These are phyloP conservation scores for Cystobasidium ongulense DNA, from an alignment of 768 basidiomycete genomes.

Conservation along the genomic window DNA sequence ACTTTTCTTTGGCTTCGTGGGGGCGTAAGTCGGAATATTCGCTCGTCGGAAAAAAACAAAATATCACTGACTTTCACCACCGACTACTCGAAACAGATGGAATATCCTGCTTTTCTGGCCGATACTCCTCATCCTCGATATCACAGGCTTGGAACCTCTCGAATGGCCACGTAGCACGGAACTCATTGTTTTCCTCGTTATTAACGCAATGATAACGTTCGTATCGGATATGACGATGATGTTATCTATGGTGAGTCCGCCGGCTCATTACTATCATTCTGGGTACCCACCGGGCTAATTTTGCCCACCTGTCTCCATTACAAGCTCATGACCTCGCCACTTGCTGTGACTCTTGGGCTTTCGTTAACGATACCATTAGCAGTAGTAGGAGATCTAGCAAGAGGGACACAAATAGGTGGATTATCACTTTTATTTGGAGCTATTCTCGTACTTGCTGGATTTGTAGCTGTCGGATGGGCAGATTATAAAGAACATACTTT, in stretches of 20 bases:
- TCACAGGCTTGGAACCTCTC: constrained; percentile 63
- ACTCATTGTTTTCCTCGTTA: constrained; percentile 51
- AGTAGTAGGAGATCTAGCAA: constrained; percentile 24
- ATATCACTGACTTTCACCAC: no score
- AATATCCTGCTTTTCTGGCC: constrained; percentile 71
- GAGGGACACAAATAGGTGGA: constrained; percentile 25
- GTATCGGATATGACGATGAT: neutral
- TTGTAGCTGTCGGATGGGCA: constrained; percentile 22
- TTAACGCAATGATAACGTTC: constrained; percentile 52
- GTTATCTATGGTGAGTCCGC: neutral
- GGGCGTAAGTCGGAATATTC: constrained; percentile 42
- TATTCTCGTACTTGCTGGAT: constrained; percentile 18
- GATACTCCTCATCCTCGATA: constrained; percentile 65
- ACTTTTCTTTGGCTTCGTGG: constrained; percentile 88
- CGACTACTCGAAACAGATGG: constrained; percentile 50
- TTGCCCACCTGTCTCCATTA: constrained; percentile 50
- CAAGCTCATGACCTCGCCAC: constrained; percentile 83
- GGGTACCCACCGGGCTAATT: neutral
- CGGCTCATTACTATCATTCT: neutral
- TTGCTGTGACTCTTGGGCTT: constrained; percentile 85
- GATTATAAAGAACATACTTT: neutral
- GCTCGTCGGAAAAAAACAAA: neutral
- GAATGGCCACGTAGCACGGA: constrained; percentile 57
- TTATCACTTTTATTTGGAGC: constrained; percentile 4
- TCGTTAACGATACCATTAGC: constrained; percentile 90